phyloP scores from a whole-genome alignment of 140 eudicot species.

The Ambrosia hybrid region DNA sequence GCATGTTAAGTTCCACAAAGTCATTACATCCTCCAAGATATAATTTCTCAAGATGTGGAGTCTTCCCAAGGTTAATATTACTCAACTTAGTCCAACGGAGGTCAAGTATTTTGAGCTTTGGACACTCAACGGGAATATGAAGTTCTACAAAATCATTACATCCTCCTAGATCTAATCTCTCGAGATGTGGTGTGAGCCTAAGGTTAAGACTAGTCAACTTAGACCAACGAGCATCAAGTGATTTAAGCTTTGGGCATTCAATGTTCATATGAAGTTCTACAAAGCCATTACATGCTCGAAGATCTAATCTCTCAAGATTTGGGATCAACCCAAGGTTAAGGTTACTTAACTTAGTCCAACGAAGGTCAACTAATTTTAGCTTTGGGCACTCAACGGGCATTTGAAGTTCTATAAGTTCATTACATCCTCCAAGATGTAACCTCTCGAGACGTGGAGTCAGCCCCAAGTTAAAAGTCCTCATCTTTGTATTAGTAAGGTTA shows the following conservation, averaged over 20 bases:
- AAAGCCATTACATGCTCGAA: not conserved
- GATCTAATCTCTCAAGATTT: not conserved
- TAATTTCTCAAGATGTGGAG: constrained; percentile 4
- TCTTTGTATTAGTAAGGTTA: not conserved
- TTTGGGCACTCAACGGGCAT: not conserved
- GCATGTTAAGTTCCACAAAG: not conserved
- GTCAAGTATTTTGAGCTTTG: constrained; percentile 3
- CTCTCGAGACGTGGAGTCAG: not conserved
- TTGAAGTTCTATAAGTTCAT: not conserved
- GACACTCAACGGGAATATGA: not conserved
- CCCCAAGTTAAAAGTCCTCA: not conserved
- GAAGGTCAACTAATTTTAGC: not conserved
- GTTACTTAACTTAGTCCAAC: not conserved
- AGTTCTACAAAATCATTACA: constrained; percentile 2
- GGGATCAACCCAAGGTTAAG: not conserved
- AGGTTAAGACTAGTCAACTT: not conserved
- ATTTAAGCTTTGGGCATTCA: not conserved
- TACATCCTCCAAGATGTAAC: constrained; percentile 5
- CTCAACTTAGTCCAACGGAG: not conserved
- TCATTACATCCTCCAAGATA: not conserved
- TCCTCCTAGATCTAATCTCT: not conserved
- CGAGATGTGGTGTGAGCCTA: not conserved
- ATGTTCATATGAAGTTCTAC: not conserved
- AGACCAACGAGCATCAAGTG: not conserved
- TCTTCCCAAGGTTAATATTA: not conserved